Evolutionary conservation across 371 early-diverging fungal species (phyloP), one percentile per base, ranked within the genome.

Genomic region (Mucor circinelloides): DNA sequence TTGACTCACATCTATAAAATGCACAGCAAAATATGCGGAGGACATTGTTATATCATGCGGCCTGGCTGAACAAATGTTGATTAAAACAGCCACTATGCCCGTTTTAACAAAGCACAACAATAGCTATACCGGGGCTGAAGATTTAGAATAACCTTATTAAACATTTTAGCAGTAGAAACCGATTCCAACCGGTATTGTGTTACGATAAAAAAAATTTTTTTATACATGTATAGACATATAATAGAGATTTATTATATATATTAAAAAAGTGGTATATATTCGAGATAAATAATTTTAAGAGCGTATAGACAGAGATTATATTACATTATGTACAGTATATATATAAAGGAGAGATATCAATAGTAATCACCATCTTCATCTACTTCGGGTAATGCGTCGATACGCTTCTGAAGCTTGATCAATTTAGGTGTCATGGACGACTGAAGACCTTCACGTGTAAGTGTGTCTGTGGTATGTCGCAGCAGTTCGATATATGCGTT

Each of bases 381-480:
- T 34, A 30, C 58, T 34, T 64, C 50, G 12, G 78, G 78, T 38
- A 78, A 58, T 13, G 67, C 66, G 31, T 73, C 68, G 6, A 72
- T 61, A 46, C 68, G 68, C 32, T 67, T 56, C 64, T 74, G 72
- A 15, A 79, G 70, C 32, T 66, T 63, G 21, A 69, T 50, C 27
- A 79, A 34, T 34, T 74, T 64, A 7, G 76, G 72, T 32, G 73
- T 58, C 63, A 76, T 68, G n/a, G 64, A 64, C 21, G 69, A 58
- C 68, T 76, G 66, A 13, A 79, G 55, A 54, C 64, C 44, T 40
- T 74, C 72, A 60, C 72, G 72, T 65, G 72, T 62, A 6, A 64
- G 28, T 19, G 57, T 40, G 50, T 68, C 68, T 5, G 27, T 23
- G 6, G 62, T 73, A 32, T 75, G 75, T 52, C 67, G 57, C 27